A percentile compares a stretch with the other conserved stretches of the same genome.
Evolutionary conservation across 2,329 filamentous ascomycete genomes (phyloP).

Genomic region (Ophiocordyceps robertsii): DNA sequence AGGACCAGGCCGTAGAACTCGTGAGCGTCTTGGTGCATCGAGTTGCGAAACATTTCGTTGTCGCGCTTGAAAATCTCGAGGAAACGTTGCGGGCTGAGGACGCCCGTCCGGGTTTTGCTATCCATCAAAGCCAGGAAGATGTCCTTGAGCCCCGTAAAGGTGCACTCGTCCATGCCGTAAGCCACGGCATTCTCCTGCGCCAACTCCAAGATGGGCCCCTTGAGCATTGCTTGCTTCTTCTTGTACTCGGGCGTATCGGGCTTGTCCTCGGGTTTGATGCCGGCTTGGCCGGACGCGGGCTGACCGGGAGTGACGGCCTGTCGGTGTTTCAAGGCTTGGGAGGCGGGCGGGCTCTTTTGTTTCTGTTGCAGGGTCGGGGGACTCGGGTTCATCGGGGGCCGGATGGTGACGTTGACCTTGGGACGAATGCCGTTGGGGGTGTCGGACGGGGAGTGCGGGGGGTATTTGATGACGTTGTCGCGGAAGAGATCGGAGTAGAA

Average conservation of each 20-base stretch:
- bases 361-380: conserved; percentile 25
- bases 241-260: conserved; percentile 93
- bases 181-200: conserved; percentile 63
- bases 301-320: conserved; percentile 40
- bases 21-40: conserved; percentile 97
- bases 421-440: conserved; percentile 46
- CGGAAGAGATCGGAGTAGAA: conserved; percentile 94
- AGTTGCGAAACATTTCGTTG: conserved; percentile 93
- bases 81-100: conserved; percentile 84
- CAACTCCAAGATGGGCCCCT: conserved; percentile 76
- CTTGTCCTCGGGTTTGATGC: conserved; percentile 69
- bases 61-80: conserved; percentile 86
- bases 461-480: conserved; percentile 87
- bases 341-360: conserved; percentile 37
- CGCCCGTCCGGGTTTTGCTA: conserved; percentile 69
- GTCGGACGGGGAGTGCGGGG: conserved; percentile 56
- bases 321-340: conserved; percentile 44
- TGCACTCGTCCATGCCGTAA: conserved; percentile 88
- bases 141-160: conserved; percentile 90
- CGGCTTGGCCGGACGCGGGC: conserved; percentile 39
- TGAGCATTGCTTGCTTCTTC: conserved; percentile 86
- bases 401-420: conserved; percentile 48
- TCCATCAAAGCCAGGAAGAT: conserved; percentile 86
- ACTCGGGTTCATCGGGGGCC: conserved; percentile 39
- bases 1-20: conserved; percentile 90